These are phyloP conservation scores for Fomitopsis betulina DNA, from an alignment of 1,284 basidiomycete genomes.

Conservation along the genomic window DNA sequence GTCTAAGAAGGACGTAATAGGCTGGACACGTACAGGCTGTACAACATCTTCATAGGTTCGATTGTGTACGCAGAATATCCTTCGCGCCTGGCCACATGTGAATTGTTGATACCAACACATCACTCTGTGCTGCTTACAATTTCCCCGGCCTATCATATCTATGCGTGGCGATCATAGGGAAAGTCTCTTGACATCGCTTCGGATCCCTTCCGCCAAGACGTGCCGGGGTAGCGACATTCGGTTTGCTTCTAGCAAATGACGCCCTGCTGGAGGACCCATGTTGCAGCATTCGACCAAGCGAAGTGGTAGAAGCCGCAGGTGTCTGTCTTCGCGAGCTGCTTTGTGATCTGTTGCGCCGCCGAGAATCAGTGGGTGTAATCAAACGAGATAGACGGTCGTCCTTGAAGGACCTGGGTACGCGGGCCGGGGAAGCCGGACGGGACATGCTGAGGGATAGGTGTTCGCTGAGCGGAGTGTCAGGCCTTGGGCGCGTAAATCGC, in stretches of 20 bases:
- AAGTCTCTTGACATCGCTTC: constrained; percentile 7
- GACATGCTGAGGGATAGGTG: constrained; percentile 10
- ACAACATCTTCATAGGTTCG: constrained; percentile 11
- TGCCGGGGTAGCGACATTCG: constrained; percentile 8
- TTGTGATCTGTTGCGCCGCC: constrained; percentile 10
- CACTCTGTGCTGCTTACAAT: constrained; percentile 4
- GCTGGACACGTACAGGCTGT: constrained; percentile 8
- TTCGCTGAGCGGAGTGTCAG: neutral
- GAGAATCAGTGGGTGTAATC: constrained; percentile 7
- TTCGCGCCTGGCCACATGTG: neutral
- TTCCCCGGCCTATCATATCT: constrained; percentile 14
- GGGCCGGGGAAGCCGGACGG: constrained; percentile 9
- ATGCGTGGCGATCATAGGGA: constrained; percentile 11
- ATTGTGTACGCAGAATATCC: constrained; percentile 5
- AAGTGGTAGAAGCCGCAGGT: neutral
- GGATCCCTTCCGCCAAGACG: neutral
- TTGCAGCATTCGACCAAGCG: neutral
- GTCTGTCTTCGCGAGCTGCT: neutral
- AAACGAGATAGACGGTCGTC: constrained; percentile 13
- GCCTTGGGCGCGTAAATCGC: neutral
- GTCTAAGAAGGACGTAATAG: no score
- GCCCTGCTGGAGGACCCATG: neutral
- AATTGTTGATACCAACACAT: neutral
- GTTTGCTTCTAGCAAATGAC: constrained; percentile 3
- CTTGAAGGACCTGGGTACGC: constrained; percentile 5